Base-by-base conservation (phyloP, 495 filamentous ascomycete genomes). In the Aspergillus steynii region DNA sequence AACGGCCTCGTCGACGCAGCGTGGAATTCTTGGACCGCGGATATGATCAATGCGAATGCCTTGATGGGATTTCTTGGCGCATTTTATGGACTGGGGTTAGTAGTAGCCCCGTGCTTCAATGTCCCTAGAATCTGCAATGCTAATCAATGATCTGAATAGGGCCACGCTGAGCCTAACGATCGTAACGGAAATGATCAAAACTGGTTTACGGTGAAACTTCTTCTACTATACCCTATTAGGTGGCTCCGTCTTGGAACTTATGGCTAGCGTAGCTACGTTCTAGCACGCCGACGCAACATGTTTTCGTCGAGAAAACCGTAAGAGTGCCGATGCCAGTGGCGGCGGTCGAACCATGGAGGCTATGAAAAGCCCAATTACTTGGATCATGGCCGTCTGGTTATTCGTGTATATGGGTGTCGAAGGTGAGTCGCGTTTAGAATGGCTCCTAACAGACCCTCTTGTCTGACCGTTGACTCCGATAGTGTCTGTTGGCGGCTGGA, bases 1-100 rank as follows among this genome's bases (percentile, higher is more conserved):
- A 82, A 86, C 68, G 82, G 82, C 42, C 64, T 85, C 26, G 63
- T 77, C 53, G 80, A 88, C 68, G 77, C 79, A 0, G 82, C 73
- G 2, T 86, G 82, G 82, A 88, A 87, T 63, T 77, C 85, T n/a
- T 83, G 82, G 75, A 78, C 82, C 34, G 82, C 80, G 29, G 78
- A 77, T 52, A 77, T 87, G 77, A 77, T 78, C 12, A 80, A 83
- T 65, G 68, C 78, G 31, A 85, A 80, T 59, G 73, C 80, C 61
- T 61, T 83, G 15, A 68, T 85, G 47, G 81, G 85, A 26, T 71
- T 84, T 15, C 37, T 42, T 0, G 9, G 9, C 37, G 37, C 37
- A 42, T 42, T 42, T 42, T 42, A 42, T 42, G 37, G 37, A 4
- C 37, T 42, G 12, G 9, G 37, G 37, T 42, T 42, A 42, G 37